Percentiles rank a stretch among this genome's conserved stretches.
Conservation (phyloP, 2,329 filamentous ascomycete species). For the Fusarium tanahbumbuense region DNA sequence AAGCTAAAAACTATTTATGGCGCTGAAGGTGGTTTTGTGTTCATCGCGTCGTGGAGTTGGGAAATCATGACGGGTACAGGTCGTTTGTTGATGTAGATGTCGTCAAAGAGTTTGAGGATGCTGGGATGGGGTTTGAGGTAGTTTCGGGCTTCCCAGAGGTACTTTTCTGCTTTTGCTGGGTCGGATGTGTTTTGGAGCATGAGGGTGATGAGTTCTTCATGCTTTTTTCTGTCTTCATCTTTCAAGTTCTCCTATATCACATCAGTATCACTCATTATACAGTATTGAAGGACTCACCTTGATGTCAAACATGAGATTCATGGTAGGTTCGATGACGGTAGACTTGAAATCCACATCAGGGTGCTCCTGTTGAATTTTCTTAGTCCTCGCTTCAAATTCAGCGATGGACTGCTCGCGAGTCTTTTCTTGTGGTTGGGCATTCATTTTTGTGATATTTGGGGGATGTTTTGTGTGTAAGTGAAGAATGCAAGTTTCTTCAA, state of each 20-base stretch:
- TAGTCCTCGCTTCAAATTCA: conserved; percentile 28
- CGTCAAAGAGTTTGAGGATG: conserved; percentile 33
- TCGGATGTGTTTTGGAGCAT: conserved; percentile 33
- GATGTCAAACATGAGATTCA: conserved; percentile 40
- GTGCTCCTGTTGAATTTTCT: conserved; percentile 23
- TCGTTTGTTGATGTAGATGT: conserved; percentile 36
- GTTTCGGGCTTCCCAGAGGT: conserved; percentile 35
- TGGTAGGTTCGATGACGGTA: conserved; percentile 35
- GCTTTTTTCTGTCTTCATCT: conserved; percentile 9
- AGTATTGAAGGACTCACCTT: neutral
- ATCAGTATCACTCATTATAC: neutral
- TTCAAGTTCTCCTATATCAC: conserved; percentile 28
- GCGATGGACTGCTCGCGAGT: conserved; percentile 33
- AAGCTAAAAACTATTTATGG: conserved; percentile 4
- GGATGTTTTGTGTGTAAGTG: neutral
- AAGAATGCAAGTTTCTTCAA: conserved; percentile 2
- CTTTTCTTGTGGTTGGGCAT: conserved; percentile 4
- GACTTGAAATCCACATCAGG: conserved; percentile 34
- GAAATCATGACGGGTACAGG: conserved; percentile 29
- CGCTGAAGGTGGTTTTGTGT: neutral
- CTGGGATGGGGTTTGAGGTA: conserved; percentile 28
- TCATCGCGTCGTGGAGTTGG: conserved; percentile 29
- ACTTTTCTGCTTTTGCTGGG: conserved; percentile 32
- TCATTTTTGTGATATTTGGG: conserved; percentile 11
- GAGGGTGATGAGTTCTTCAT: conserved; percentile 22